Base-by-base conservation (phyloP, 257 asterid genomes). In the Jacaranda mimosifolia region DNA sequence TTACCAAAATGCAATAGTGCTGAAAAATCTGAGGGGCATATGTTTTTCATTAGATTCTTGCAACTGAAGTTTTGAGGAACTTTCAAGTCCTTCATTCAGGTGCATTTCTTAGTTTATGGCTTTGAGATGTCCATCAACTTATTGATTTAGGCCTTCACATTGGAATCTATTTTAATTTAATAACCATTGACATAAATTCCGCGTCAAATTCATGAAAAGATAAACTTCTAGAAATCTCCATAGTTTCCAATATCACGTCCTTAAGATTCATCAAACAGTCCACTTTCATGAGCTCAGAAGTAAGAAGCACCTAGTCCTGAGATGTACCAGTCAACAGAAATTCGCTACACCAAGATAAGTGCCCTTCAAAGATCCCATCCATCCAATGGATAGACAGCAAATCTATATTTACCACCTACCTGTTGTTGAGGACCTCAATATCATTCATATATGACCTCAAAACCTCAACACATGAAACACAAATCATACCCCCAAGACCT, bases 401-500 rank as follows among this genome's bases (percentile, higher is more conserved):
- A 36, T 46, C 67, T 60, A 36, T 4, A 65, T 40, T 7, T 19
- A 68, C 74, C 21, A 49, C n/a, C 21, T 9, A 68, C 12, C 36
- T 2, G 40, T 46, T 42, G 2, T 59, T 21, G 6, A 5, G 12
- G 58, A 58, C 8, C 69, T 43, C 39, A 38, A 42, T 26, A 3
- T 46, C 26, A 45, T 21, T 59, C 51, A 38, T 57, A 65, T 32
- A 62, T 63, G 14, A 66, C 45, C 69, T 52, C 72, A 64, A 58
- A 78, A 63, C 53, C 60, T 67, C 32, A 63, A 36, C 19, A 55
- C 8, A 52, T 11, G 7, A 11, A 51, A 21, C 17, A 21, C 17
- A 21, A 18, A 19, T 5, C 13, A 13, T 38, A 14, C 15, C 9
- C 5, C 11, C 21, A 38, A 40, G 5, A 40, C 14, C 38, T 17